Conservation (phyloP, 768 basidiomycete genomes). For the Russula compacta region DNA sequence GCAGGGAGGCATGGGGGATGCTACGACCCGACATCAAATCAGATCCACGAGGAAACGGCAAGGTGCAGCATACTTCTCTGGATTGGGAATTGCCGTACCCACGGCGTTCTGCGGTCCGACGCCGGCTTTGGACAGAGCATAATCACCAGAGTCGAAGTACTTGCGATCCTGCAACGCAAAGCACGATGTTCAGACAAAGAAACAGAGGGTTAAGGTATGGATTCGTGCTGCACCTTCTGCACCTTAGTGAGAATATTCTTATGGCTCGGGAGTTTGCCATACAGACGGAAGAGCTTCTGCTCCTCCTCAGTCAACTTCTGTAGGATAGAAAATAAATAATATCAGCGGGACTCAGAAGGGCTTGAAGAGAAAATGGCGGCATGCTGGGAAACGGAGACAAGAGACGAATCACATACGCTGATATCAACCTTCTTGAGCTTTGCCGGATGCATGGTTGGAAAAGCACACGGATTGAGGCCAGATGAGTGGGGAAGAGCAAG, state of each 20-base stretch:
- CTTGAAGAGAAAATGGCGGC: not conserved
- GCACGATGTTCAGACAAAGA: conserved; percentile 8
- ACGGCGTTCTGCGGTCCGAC: conserved; percentile 80
- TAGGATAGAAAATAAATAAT: not conserved
- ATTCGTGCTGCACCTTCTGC: conserved; percentile 63
- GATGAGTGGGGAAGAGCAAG: conserved; percentile 19
- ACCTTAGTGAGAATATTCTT: conserved; percentile 92
- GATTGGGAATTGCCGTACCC: conserved; percentile 96
- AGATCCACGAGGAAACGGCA: conserved; percentile 10
- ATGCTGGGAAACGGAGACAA: not conserved
- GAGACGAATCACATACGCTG: conserved; percentile 48
- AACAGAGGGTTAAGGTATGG: conserved; percentile 8
- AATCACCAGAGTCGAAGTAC: conserved; percentile 99
- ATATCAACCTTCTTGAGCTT: conserved; percentile 91
- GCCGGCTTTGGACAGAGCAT: conserved; percentile 93
- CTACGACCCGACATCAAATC: conserved; percentile 32
- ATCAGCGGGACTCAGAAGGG: not conserved
- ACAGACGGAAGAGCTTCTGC: conserved; percentile 87
- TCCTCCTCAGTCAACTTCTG: conserved; percentile 84
- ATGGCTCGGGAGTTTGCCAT: conserved; percentile 89
- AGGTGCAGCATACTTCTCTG: conserved; percentile 68
- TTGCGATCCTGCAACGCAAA: conserved; percentile 72
- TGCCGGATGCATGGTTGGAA: conserved; percentile 53
- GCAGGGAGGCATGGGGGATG: conserved; percentile 83
- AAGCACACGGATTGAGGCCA: conserved; percentile 6